These are phyloP conservation scores for Artemisia annua DNA, from an alignment of 129 eudicot species.

Conservation along the genomic window DNA sequence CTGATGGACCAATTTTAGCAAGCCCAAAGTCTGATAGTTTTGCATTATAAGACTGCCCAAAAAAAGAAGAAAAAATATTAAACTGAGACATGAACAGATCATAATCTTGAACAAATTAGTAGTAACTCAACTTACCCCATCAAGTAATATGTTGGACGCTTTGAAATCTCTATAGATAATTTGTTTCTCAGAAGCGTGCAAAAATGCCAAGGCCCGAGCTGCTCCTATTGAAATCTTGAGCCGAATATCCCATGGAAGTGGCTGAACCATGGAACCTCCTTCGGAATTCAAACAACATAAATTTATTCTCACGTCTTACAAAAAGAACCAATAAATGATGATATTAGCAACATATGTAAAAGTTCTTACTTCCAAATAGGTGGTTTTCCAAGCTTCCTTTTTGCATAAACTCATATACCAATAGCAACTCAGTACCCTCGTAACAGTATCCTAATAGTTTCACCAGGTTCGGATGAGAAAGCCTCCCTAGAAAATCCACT, in stretches of 20 bases:
- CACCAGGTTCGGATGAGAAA: slow-evolving; percentile 63
- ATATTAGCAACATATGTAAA: neutral
- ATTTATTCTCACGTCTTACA: neutral
- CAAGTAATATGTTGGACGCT: slow-evolving; percentile 70
- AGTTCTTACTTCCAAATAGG: slow-evolving; percentile 57
- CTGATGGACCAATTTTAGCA: slow-evolving; percentile 64
- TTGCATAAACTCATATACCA: slow-evolving; percentile 63
- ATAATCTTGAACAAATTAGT: neutral
- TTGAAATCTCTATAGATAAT: slow-evolving; percentile 67
- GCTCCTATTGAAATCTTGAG: slow-evolving; percentile 64
- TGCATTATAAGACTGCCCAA: slow-evolving; percentile 58
- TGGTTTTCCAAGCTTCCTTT: slow-evolving; percentile 74
- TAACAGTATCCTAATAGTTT: slow-evolving; percentile 61
- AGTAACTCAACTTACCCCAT: slow-evolving; percentile 41
- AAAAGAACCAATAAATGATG: neutral
- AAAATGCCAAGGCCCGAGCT: slow-evolving; percentile 58
- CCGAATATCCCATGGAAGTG: slow-evolving; percentile 63
- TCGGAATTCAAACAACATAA: slow-evolving; percentile 2
- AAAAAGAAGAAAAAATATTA: neutral
- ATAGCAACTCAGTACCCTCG: slow-evolving; percentile 54
- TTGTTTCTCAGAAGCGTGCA: slow-evolving; percentile 58
- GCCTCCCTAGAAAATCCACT: slow-evolving; percentile 62
- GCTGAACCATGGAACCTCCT: slow-evolving; percentile 58
- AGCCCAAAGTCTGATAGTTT: slow-evolving; percentile 75
- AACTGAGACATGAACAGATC: neutral